phyloP scores from a whole-genome alignment of 2,329 filamentous ascomycete species.

The Colletotrichum liaoningense region DNA sequence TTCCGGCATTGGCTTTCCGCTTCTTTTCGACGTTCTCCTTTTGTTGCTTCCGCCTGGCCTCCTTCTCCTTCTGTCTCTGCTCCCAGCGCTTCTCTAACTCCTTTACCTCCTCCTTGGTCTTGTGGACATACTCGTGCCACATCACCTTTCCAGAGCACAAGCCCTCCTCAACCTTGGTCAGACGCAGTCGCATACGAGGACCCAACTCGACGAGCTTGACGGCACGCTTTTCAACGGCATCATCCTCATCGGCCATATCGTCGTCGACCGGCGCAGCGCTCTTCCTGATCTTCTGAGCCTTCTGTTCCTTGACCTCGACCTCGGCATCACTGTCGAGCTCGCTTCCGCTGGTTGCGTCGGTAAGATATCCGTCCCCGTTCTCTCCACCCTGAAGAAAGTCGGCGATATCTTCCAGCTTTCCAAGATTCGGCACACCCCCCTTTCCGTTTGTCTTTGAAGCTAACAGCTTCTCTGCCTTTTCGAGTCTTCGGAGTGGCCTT shows the following conservation, averaged over 20 bases:
- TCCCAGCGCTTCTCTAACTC: slow-evolving; percentile 88
- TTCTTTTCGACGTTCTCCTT: slow-evolving; percentile 93
- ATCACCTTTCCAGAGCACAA: slow-evolving; percentile 90
- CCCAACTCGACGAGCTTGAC: slow-evolving; percentile 94
- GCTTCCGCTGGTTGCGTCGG: slow-evolving; percentile 85
- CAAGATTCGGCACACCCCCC: slow-evolving; percentile 85
- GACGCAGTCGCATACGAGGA: slow-evolving; percentile 85
- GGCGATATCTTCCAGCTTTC: slow-evolving; percentile 90
- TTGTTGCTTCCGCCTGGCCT: slow-evolving; percentile 82
- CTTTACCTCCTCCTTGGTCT: slow-evolving; percentile 81
- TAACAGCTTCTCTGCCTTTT: slow-evolving; percentile 85
- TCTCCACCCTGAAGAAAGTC: slow-evolving; percentile 93
- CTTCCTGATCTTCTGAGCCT: slow-evolving; percentile 69
- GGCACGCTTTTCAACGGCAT: slow-evolving; percentile 82
- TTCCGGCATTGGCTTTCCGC: slow-evolving; percentile 63
- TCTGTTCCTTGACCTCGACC: slow-evolving; percentile 81
- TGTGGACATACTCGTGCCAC: slow-evolving; percentile 97
- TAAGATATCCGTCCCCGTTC: slow-evolving; percentile 83
- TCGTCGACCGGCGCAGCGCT: slow-evolving; percentile 60
- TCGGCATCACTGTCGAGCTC: slow-evolving; percentile 96
- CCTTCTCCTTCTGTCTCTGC: slow-evolving; percentile 81
- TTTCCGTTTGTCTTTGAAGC: slow-evolving; percentile 71
- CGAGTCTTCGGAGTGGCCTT: slow-evolving; percentile 83
- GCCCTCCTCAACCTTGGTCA: slow-evolving; percentile 97
- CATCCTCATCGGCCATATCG: slow-evolving; percentile 58